These are phyloP conservation scores for Fusarium dlaminii DNA, from an alignment of 2,329 filamentous ascomycete genomes.

Conservation along the genomic window DNA sequence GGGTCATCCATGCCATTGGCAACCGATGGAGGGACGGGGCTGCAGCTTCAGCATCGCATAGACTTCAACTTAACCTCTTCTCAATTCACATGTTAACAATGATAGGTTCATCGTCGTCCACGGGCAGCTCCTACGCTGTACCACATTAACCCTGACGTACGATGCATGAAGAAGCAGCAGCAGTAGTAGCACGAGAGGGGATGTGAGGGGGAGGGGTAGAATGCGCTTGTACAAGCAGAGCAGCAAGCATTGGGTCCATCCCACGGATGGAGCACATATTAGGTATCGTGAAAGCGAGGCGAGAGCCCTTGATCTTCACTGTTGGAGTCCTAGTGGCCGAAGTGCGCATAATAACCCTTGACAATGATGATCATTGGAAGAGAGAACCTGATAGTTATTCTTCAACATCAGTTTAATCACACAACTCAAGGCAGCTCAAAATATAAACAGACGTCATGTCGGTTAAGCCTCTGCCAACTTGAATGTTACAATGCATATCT, in stretches of 20 bases:
- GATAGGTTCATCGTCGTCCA: constrained; percentile 44
- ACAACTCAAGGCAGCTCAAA: not conserved
- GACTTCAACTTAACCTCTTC: constrained; percentile 34
- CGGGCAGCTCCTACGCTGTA: constrained; percentile 22
- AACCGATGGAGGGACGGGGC: constrained; percentile 6
- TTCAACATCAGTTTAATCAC: not conserved
- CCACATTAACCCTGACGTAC: constrained; percentile 31
- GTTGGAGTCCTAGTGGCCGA: constrained; percentile 11
- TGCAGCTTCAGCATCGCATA: constrained; percentile 29
- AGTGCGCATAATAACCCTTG: not conserved
- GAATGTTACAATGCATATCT: constrained; percentile 10
- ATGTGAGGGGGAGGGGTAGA: constrained; percentile 33
- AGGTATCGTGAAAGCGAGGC: constrained; percentile 23
- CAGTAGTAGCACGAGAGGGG: constrained; percentile 8
- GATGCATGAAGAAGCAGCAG: constrained; percentile 23
- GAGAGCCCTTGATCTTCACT: constrained; percentile 24
- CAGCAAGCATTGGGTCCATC: constrained; percentile 12
- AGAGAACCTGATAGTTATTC: not conserved
- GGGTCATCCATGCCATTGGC: constrained; percentile 25
- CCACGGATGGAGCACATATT: constrained; percentile 2
- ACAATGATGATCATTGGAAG: not conserved
- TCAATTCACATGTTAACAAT: constrained; percentile 43
- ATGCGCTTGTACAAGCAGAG: constrained; percentile 17
- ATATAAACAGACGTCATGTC: constrained; percentile 12
- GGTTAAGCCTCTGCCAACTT: constrained; percentile 6